A percentile compares a stretch with the other conserved stretches of the same genome.
Evolutionary conservation across 2,329 filamentous ascomycete species (phyloP).

Genomic region (Bipolaris oryzae): DNA sequence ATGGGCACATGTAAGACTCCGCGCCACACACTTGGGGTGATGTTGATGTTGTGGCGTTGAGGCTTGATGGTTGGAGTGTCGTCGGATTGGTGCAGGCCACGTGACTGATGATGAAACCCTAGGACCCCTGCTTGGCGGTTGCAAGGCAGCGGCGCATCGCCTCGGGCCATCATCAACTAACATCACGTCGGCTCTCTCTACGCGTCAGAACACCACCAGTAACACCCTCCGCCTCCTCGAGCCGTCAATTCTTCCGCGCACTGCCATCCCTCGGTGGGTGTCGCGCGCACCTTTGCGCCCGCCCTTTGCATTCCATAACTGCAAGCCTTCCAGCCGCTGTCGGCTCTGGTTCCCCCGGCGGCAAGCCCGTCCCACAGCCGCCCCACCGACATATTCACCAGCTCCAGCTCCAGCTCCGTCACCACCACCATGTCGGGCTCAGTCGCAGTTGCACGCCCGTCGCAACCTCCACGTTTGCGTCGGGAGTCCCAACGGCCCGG

Average conservation of each 20-base stretch:
- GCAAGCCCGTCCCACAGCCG: slow-evolving; percentile 21
- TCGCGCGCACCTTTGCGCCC: slow-evolving; percentile 24
- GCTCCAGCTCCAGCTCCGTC: slow-evolving; percentile 11
- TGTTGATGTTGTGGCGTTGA: background rate
- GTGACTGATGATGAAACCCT: slow-evolving; percentile 15
- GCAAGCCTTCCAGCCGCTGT: slow-evolving; percentile 11
- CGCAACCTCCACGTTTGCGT: slow-evolving; percentile 52
- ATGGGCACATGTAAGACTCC: background rate
- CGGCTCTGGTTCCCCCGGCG: slow-evolving; percentile 21
- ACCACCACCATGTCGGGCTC: slow-evolving; percentile 41
- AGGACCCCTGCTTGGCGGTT: slow-evolving; percentile 15
- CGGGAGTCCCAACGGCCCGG: slow-evolving; percentile 52
- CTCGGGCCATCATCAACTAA: slow-evolving; percentile 22
- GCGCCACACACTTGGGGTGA: background rate
- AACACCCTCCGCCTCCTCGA: slow-evolving; percentile 1
- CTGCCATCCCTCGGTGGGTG: slow-evolving; percentile 10
- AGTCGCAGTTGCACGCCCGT: slow-evolving; percentile 41
- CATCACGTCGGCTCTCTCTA: slow-evolving; percentile 19
- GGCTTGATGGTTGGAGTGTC: background rate
- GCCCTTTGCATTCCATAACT: slow-evolving; percentile 7
- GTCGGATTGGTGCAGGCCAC: slow-evolving; percentile 2
- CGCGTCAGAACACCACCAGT: slow-evolving; percentile 10
- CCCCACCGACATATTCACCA: slow-evolving; percentile 20
- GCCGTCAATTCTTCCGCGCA: slow-evolving; percentile 5
- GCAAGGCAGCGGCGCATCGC: slow-evolving; percentile 13